Conservation (phyloP, 352 stramenopile genomes). For the Aphanomyces euteiches region DNA sequence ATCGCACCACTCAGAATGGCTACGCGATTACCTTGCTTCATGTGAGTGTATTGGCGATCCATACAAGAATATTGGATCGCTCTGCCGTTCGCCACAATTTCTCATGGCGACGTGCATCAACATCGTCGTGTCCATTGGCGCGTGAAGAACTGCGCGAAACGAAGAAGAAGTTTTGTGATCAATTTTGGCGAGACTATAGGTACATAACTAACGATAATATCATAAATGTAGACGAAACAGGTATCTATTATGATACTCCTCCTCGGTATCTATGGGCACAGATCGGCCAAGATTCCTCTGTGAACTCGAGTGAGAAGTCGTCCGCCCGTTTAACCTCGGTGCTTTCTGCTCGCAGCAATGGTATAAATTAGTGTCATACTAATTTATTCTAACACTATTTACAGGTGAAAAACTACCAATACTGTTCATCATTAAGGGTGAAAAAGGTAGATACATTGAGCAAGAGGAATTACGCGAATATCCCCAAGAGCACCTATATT, state of each 20-base stretch:
- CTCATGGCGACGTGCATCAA: too few species aligned
- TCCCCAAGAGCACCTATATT: slow-evolving; percentile 28
- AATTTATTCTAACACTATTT: too few species aligned
- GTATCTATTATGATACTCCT: slow-evolving; percentile 30
- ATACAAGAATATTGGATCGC: too few species aligned
- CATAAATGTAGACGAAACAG: slow-evolving; percentile 32
- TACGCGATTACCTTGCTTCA: too few species aligned
- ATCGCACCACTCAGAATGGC: too few species aligned
- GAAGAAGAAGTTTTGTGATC: too few species aligned
- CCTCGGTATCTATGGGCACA: slow-evolving; percentile 22
- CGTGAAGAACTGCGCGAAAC: too few species aligned
- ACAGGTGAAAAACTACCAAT: slow-evolving; percentile 32
- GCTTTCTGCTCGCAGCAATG: slow-evolving; percentile 29
- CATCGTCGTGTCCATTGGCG: too few species aligned
- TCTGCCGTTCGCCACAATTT: too few species aligned
- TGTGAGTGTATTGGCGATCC: too few species aligned
- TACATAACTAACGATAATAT: too few species aligned
- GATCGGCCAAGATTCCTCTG: slow-evolving; percentile 17
- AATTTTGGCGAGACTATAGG: too few species aligned
- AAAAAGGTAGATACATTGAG: slow-evolving; percentile 31
- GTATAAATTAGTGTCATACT: not conserved
- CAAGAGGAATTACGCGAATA: slow-evolving; percentile 24
- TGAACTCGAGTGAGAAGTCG: slow-evolving; percentile 26
- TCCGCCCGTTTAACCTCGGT: slow-evolving; percentile 29
- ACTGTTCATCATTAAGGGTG: slow-evolving; percentile 30